Evolutionary conservation across 2,329 filamentous ascomycete species (phyloP), one percentile per base, ranked within the genome.

Genomic region (Coniochaeta pulveracea): DNA sequence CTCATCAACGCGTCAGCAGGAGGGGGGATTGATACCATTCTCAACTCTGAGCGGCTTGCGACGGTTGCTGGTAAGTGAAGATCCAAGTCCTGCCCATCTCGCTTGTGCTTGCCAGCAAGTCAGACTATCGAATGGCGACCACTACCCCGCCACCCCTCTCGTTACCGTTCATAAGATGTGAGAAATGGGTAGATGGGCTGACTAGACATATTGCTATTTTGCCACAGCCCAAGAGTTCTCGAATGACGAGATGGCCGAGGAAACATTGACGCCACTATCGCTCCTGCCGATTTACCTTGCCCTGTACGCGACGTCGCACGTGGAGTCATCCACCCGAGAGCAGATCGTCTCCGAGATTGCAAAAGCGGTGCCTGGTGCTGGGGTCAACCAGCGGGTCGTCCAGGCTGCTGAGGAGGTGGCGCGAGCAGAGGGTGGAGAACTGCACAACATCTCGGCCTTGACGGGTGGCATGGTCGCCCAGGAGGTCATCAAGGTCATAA

Each of bases 391-490:
- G 39, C 64, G 65, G 14, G 58, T 79, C 17, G 38, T 51, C 16
- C 60, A 75, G 44, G 65, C 70, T 10, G 68, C 75, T 1, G 61
- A 75, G 38, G 82, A 88, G 54, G 66, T 85, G 26, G 73, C 79
- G 21, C 76, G 93, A 38, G 82, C 85, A 22, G 77, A 75, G 30
- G 84, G 85, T 18, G 83, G 77, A 34, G 93, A 98, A 55, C 62
- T 98, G 38, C 91, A 98, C 61, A 96, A 95, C 52, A 83, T 93
- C 36, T 82, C 88, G 19, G 80, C 88, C 17, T 61, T 94, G 36
- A 81, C 79, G 1, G 93, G 91, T 19, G 93, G 91, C 3, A 81
- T 98, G 63, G 81, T 93, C 30, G 85, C 89, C n/a, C 93, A 98
- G 57, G 91, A 98, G 60, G 75, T 89, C 41, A 93, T 98, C 61